Conservation (phyloP, 805 yeast species). For the Saturnispora ahearnii region DNA sequence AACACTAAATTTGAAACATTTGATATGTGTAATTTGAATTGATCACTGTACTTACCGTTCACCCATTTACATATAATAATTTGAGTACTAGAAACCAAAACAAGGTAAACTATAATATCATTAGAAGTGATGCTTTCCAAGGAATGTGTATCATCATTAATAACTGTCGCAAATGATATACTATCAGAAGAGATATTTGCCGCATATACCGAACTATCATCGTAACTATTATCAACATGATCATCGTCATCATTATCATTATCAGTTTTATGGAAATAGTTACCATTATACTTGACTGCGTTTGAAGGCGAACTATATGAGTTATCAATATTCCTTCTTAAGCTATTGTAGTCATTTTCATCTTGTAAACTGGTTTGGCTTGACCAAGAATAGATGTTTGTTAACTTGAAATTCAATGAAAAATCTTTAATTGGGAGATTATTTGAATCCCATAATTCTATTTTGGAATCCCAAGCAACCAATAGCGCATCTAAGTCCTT, state of each 20-base stretch:
- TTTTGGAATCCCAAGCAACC: not conserved
- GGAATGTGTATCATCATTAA: not conserved
- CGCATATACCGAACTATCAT: not conserved
- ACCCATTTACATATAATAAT: slow-evolving; percentile 10
- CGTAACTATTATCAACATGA: not conserved
- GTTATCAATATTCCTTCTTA: not conserved
- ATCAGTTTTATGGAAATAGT: not conserved
- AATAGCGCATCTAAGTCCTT: not conserved
- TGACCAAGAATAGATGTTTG: not conserved
- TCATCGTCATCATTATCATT: not conserved
- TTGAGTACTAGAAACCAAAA: slow-evolving; percentile 7
- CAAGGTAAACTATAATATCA: slow-evolving; percentile 3
- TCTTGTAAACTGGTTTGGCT: not conserved
- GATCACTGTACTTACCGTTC: slow-evolving; percentile 7
- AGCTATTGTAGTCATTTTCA: not conserved
- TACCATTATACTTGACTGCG: not conserved
- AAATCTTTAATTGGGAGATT: not conserved
- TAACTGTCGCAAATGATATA: slow-evolving; percentile 26
- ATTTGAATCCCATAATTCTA: not conserved
- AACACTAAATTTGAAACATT: slow-evolving; percentile 6
- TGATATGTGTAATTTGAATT: slow-evolving; percentile 8
- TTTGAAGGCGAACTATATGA: not conserved
- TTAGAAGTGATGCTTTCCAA: not conserved
- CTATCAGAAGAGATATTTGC: slow-evolving; percentile 21
- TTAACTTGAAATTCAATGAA: not conserved